Base-by-base conservation (phyloP, 129 eudicot species). In the Arctium minus region DNA sequence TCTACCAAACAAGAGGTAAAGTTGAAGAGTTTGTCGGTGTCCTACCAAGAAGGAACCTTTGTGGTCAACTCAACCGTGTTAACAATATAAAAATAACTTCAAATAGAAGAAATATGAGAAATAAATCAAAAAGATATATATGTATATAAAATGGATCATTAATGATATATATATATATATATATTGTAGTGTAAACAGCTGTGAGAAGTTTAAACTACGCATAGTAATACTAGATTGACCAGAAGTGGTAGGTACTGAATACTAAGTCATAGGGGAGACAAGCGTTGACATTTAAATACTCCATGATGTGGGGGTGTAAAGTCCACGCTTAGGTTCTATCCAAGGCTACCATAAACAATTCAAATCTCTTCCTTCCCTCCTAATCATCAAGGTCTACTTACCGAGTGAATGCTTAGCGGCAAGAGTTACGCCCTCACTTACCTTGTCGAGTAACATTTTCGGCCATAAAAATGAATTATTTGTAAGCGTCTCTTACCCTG, bases 11-110 rank as follows among this genome's bases (percentile, higher is more conserved):
- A 17, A 4, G 22, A 1, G 65, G 22, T 15, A 17, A 53, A 56
- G 65, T 15, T 56, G 6, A 75, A 29, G 65, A 73, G 79, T 39
- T 81, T 81, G 11, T 40, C 3, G 12, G 86, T 27, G n/a, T 69
- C 78, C 74, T 71, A 83, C 79, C 69, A 77, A 62, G 38, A 78
- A 70, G 72, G 48, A 83, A 72, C 86, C 65, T 48, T 78, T 72
- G 69, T 39, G 60, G 79, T 83, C 86, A 83, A 78, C 83, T 83
- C 83, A 83, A 83, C 83, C 83, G 83, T 83, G 86, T 78, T 46
- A 72, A 83, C 74, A 5, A 53, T 60, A 50, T 77, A 70, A 77
- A 70, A 50, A 76, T 65, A 71, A 1, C 29, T 15, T 69, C 1
- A 77, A 76, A 50, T 56, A 48, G 32, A 69, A 82, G 32, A 75